Evolutionary conservation across 2,329 filamentous ascomycete species (phyloP).

Genomic region (Neonectria faginata): DNA sequence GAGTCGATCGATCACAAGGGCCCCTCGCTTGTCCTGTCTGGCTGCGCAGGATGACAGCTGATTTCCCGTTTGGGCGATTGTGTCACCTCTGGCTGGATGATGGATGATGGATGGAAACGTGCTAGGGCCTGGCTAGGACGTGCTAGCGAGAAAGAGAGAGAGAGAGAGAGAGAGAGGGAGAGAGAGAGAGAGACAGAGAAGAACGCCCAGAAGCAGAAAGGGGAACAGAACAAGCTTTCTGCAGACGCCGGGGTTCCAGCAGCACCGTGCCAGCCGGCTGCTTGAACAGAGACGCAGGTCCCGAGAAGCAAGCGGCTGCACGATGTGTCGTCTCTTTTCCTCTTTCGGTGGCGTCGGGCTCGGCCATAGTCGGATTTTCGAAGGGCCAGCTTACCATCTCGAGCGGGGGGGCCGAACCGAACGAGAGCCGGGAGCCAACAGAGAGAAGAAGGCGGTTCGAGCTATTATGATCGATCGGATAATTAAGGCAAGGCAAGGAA

Average conservation of each 20-base stretch:
- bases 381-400: background rate
- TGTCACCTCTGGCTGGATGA: conserved; percentile 41
- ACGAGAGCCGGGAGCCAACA: background rate
- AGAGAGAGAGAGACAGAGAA: background rate
- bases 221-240: conserved; percentile 40
- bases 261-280: conserved; percentile 10
- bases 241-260: conserved; percentile 21
- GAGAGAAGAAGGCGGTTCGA: no score
- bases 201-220: conserved; percentile 10
- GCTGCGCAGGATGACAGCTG: conserved; percentile 35
- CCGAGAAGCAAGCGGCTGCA: conserved; percentile 46
- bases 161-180: background rate
- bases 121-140: background rate
- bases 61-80: conserved; percentile 46
- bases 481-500: no score
- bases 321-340: conserved; percentile 49
- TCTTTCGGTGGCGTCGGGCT: conserved; percentile 43
- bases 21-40: background rate
- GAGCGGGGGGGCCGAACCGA: background rate
- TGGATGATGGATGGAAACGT: background rate
- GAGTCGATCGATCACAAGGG: conserved; percentile 31
- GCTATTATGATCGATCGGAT: conserved; percentile 11
- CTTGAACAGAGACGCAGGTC: conserved; percentile 40
- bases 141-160: background rate
- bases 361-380: conserved; percentile 37